These are phyloP conservation scores for Phytophthora gonapodyides DNA, from an alignment of 352 stramenopile genomes.

Conservation along the genomic window DNA sequence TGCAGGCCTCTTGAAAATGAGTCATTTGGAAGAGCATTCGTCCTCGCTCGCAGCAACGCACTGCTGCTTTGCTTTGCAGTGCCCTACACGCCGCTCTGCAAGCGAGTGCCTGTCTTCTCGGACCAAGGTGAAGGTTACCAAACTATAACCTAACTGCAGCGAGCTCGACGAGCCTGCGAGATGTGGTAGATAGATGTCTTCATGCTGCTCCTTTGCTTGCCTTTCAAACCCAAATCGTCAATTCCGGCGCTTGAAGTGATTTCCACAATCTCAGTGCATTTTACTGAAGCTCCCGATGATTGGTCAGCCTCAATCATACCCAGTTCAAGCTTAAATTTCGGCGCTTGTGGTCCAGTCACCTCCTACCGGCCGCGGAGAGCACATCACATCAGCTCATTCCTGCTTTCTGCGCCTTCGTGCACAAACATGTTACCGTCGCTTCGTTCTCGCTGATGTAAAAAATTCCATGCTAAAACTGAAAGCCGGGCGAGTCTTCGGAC, in stretches of 20 bases:
- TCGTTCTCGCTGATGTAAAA: conserved; percentile 67
- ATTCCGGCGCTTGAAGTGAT: conserved; percentile 3
- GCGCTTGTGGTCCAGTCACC: conserved; percentile 29
- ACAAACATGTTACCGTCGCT: neutral
- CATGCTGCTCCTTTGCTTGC: too few species aligned
- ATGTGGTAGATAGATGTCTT: neutral
- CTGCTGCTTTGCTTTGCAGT: too few species aligned
- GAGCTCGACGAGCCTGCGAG: too few species aligned
- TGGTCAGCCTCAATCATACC: conserved; percentile 14
- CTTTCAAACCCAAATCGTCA: conserved; percentile 1
- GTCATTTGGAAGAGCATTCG: too few species aligned
- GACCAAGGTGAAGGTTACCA: too few species aligned
- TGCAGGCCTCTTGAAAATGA: too few species aligned
- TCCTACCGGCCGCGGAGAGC: neutral
- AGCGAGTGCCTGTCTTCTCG: too few species aligned
- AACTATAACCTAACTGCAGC: too few species aligned
- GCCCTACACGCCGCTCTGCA: too few species aligned
- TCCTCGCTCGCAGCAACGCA: too few species aligned
- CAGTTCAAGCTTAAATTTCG: conserved; percentile 4
- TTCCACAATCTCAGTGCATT: neutral
- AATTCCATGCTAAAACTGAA: conserved; percentile 88
- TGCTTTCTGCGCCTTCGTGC: conserved; percentile 9
- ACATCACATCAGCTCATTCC: conserved; percentile 12
- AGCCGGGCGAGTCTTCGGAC: conserved; percentile 30
- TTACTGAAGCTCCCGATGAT: conserved; percentile 13